phyloP scores from a whole-genome alignment of 2,329 filamentous ascomycete genomes.

The Xylaria multiplex region DNA sequence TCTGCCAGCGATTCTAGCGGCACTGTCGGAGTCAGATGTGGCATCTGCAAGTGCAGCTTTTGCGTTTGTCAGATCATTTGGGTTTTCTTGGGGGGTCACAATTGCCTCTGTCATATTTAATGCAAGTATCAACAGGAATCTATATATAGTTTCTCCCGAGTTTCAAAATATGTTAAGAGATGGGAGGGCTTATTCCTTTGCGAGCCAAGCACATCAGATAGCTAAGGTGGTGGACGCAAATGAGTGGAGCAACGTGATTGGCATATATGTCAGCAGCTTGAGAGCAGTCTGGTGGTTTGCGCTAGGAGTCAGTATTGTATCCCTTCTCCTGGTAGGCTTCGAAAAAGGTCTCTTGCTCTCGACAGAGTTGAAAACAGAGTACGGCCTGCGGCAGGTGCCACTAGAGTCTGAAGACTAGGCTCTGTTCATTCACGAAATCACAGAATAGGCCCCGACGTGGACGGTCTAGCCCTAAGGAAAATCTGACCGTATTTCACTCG shows the following conservation, averaged over 20 bases:
- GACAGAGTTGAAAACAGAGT: too few relatives aligned
- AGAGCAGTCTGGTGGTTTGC: conserved; percentile 15
- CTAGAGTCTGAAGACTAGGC: too few relatives aligned
- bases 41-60: conserved; percentile 45
- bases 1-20: conserved; percentile 47
- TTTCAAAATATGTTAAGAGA: neutral
- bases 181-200: conserved; percentile 17
- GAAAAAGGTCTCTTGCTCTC: too few relatives aligned
- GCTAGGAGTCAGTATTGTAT: neutral
- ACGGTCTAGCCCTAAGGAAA: too few relatives aligned
- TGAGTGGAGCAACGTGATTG: neutral
- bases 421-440: too few relatives aligned
- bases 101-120: conserved; percentile 50
- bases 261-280: conserved; percentile 7
- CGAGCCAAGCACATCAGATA: neutral
- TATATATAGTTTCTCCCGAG: conserved; percentile 20
- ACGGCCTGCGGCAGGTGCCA: too few relatives aligned
- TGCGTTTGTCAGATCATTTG: conserved; percentile 48
- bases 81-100: conserved; percentile 47
- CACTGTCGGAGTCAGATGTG: conserved; percentile 44
- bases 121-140: conserved; percentile 36
- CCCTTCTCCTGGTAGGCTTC: too few relatives aligned
- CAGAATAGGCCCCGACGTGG: too few relatives aligned
- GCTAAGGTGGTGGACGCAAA: neutral
- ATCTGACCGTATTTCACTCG: too few relatives aligned